phyloP scores from a whole-genome alignment of 1,284 basidiomycete species.

The Lentinula novae-zelandiae region DNA sequence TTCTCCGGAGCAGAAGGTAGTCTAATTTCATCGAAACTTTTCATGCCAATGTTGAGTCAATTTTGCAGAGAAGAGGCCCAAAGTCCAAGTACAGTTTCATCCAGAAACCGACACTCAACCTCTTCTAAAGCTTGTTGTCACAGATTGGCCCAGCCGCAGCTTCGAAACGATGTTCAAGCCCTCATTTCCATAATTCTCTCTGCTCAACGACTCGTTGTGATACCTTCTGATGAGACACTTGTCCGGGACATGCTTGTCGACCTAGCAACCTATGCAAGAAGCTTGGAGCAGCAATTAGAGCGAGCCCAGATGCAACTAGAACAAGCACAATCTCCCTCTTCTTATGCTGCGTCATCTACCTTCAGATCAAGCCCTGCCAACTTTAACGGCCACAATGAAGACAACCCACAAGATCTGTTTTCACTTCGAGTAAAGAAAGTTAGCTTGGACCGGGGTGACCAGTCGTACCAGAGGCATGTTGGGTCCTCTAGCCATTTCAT shows the following conservation, averaged over 20 bases:
- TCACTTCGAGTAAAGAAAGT: not conserved
- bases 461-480: constrained; percentile 38
- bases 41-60: not conserved
- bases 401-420: not conserved
- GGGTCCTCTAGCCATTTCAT: constrained; percentile 24
- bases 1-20: constrained; percentile 2
- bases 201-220: not conserved
- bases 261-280: constrained; percentile 5
- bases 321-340: not conserved
- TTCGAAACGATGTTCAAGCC: not conserved
- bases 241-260: constrained; percentile 7
- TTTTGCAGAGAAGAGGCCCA: not conserved
- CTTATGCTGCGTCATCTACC: not conserved
- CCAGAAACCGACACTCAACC: not conserved
- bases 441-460: not conserved
- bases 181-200: not conserved
- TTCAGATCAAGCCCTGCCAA: not conserved
- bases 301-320: not conserved
- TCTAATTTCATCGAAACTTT: not conserved
- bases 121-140: not conserved
- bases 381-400: not conserved
- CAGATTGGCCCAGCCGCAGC: not conserved
- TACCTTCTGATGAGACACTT: constrained; percentile 9
- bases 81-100: not conserved
- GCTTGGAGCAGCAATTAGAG: constrained; percentile 2